Percentiles rank a stretch among this genome's conserved stretches.
phyloP scores from a whole-genome alignment of 257 asterid genomes.

The Mentha longifolia region DNA sequence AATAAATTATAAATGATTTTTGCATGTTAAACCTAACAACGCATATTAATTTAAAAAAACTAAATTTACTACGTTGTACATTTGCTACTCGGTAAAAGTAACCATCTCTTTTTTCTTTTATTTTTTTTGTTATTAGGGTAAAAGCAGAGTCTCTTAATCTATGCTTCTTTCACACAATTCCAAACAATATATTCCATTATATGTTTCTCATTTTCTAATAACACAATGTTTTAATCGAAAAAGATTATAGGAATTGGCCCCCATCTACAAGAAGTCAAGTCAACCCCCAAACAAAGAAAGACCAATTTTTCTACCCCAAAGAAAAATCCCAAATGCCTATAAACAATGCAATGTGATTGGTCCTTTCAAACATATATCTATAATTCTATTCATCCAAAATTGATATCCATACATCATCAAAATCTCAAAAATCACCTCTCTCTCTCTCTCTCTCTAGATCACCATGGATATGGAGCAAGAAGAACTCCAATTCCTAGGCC shows the following conservation, averaged over 20 bases:
- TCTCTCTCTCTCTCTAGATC: neutral
- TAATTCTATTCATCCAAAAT: neutral
- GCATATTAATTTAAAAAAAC: too few species aligned
- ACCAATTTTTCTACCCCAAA: neutral
- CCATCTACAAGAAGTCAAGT: neutral
- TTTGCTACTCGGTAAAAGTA: too few species aligned
- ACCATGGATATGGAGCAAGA: conserved; percentile 72
- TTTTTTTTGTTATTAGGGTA: too few species aligned
- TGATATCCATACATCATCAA: neutral
- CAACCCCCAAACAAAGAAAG: neutral
- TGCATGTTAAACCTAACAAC: too few species aligned
- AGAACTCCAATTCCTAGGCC: conserved; percentile 61
- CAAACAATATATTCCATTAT: neutral
- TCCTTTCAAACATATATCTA: too few species aligned
- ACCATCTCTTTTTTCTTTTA: too few species aligned
- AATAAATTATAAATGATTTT: too few species aligned
- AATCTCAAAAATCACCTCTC: neutral
- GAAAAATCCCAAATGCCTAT: neutral
- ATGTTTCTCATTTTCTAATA: neutral
- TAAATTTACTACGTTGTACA: too few species aligned
- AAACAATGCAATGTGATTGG: neutral
- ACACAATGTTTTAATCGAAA: neutral
- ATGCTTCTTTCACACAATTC: neutral
- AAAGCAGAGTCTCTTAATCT: neutral
- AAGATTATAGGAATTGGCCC: neutral